Evolutionary conservation across 257 asterid species (phyloP).

Genomic region (Ocimum tenuiflorum): DNA sequence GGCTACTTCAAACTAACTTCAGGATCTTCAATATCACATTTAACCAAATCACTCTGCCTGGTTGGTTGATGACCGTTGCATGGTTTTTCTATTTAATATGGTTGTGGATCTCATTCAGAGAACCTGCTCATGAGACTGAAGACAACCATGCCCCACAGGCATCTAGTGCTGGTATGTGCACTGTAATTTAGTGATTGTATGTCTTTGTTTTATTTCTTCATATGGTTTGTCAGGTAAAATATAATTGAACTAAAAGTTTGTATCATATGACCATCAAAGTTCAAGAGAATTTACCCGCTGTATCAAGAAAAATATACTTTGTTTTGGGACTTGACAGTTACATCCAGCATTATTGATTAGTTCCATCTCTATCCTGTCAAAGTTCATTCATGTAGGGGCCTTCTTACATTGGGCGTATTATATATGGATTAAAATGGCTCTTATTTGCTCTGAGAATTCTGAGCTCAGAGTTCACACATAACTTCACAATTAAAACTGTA

Average conservation of each 20-base stretch:
- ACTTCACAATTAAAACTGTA: neutral
- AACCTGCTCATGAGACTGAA: constrained; percentile 56
- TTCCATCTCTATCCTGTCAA: neutral
- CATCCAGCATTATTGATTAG: neutral
- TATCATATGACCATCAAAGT: neutral
- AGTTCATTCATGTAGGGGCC: neutral
- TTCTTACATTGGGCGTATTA: too few species aligned
- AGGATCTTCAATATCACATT: constrained; percentile 61
- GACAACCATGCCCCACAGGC: constrained; percentile 32
- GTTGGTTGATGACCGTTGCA: constrained; percentile 90
- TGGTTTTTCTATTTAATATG: constrained; percentile 72
- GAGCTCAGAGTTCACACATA: too few species aligned
- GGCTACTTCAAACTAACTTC: constrained; percentile 70
- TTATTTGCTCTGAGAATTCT: too few species aligned
- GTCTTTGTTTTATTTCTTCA: neutral
- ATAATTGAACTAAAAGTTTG: neutral
- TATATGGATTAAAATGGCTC: too few species aligned
- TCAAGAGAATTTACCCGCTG: neutral
- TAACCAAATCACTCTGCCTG: constrained; percentile 83
- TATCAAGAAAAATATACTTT: neutral
- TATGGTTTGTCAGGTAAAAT: neutral
- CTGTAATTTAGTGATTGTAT: neutral
- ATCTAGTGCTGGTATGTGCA: constrained; percentile 46
- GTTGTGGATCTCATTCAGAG: constrained; percentile 82
- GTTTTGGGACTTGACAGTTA: neutral